phyloP scores from a whole-genome alignment of 345 rosid species.

The Alliaria petiolata region DNA sequence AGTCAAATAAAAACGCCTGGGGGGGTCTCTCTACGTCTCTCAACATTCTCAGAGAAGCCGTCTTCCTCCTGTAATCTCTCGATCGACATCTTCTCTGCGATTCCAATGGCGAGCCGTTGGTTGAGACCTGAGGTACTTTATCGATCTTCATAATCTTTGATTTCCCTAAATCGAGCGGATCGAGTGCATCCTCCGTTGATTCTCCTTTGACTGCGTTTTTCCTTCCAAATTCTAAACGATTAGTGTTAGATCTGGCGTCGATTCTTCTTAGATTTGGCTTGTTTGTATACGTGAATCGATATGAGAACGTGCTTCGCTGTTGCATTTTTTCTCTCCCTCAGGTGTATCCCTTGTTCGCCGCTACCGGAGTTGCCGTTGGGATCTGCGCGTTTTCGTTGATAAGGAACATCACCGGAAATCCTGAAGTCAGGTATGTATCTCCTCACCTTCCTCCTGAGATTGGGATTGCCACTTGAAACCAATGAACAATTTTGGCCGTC shows the following conservation, averaged over 20 bases:
- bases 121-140: slow-evolving; percentile 68
- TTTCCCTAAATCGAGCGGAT: not conserved
- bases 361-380: slow-evolving; percentile 83
- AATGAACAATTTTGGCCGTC: not conserved
- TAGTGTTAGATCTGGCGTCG: slow-evolving; percentile 14
- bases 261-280: not conserved
- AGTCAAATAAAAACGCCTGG: slow-evolving; percentile 30
- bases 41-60: slow-evolving; percentile 26
- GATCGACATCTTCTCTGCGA: slow-evolving; percentile 12
- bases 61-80: slow-evolving; percentile 9
- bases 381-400: slow-evolving; percentile 79
- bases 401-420: slow-evolving; percentile 84
- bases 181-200: not conserved
- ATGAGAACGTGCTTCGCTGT: not conserved
- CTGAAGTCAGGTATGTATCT: slow-evolving; percentile 82
- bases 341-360: slow-evolving; percentile 95
- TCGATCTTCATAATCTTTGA: not conserved
- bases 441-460: not conserved
- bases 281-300: not conserved
- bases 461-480: not conserved
- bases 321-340: not conserved
- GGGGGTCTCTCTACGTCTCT: not conserved
- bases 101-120: slow-evolving; percentile 62
- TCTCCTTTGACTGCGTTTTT: not conserved
- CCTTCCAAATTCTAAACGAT: not conserved